These are phyloP conservation scores for Urtica urens DNA, from an alignment of 306 rosid genomes.

Conservation along the genomic window DNA sequence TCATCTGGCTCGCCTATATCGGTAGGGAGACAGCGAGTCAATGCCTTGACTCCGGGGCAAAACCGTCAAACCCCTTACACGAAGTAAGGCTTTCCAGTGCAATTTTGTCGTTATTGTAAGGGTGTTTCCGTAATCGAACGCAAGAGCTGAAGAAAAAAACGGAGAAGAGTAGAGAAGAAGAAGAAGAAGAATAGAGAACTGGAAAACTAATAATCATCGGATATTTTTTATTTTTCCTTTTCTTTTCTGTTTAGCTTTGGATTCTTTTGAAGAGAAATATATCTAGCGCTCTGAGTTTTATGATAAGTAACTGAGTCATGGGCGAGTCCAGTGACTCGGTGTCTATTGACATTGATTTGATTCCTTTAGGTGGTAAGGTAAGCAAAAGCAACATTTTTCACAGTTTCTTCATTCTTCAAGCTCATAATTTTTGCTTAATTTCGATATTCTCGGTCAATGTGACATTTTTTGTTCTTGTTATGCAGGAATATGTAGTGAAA, in stretches of 20 bases:
- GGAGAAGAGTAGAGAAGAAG: background rate
- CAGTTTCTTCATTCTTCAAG: background rate
- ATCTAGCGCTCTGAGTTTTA: background rate
- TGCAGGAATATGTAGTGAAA: constrained; percentile 64
- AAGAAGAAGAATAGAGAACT: background rate
- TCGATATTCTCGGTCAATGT: background rate
- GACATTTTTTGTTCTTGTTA: background rate
- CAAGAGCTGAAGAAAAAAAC: background rate
- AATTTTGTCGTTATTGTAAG: constrained; percentile 2
- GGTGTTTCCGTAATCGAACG: constrained; percentile 25
- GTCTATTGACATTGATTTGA: constrained; percentile 62
- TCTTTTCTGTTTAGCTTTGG: background rate
- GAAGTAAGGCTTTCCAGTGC: background rate
- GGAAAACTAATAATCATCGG: constrained; percentile 4
- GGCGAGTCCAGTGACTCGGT: constrained; percentile 62
- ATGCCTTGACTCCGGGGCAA: background rate
- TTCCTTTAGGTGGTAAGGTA: constrained; percentile 73
- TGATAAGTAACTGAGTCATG: constrained; percentile 30
- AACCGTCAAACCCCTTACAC: constrained; percentile 4
- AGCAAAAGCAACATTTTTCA: constrained; percentile 1
- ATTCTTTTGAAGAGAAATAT: background rate
- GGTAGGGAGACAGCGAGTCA: background rate
- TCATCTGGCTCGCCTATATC: constrained; percentile 13
- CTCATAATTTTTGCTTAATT: constrained; percentile 9
- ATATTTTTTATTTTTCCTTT: constrained; percentile 2